Percentiles rank a stretch among this genome's conserved stretches.
These are phyloP conservation scores for Termitomyces sp. DNA, from an alignment of 768 basidiomycete genomes.

Conservation along the genomic window DNA sequence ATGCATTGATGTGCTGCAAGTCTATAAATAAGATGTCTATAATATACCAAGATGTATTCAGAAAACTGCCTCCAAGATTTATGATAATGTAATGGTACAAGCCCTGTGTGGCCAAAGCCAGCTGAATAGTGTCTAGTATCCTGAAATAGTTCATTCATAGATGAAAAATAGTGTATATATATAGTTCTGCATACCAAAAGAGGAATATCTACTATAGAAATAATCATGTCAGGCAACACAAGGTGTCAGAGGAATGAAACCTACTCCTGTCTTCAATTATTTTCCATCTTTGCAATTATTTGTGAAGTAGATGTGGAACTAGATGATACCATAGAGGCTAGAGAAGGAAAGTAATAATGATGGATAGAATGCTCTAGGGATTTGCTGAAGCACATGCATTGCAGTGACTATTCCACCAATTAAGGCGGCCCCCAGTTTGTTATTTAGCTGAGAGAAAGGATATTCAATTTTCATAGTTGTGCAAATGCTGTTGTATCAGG, in stretches of 20 bases:
- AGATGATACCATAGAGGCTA: slow-evolving; percentile 4
- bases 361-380: not conserved
- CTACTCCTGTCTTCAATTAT: not conserved
- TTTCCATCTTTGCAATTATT: not conserved
- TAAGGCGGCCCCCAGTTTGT: not conserved
- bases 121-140: not conserved
- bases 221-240: not conserved
- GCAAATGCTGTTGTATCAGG: not conserved
- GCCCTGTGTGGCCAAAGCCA: not conserved
- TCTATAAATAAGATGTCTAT: too few species aligned
- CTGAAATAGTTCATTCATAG: not conserved
- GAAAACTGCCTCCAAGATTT: not conserved
- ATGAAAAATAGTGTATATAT: not conserved
- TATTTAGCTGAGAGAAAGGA: not conserved
- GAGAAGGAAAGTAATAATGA: not conserved
- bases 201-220: not conserved
- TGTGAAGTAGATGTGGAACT: not conserved
- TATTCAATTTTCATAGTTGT: not conserved
- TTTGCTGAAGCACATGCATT: not conserved
- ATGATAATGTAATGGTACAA: slow-evolving; percentile 1
- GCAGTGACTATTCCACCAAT: not conserved
- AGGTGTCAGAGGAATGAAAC: not conserved
- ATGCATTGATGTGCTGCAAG: not conserved
- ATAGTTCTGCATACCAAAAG: not conserved
- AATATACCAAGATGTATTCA: not conserved